These are phyloP conservation scores for Rhizoclosmatium globosum DNA, from an alignment of 192 early-diverging fungal genomes.

Conservation along the genomic window DNA sequence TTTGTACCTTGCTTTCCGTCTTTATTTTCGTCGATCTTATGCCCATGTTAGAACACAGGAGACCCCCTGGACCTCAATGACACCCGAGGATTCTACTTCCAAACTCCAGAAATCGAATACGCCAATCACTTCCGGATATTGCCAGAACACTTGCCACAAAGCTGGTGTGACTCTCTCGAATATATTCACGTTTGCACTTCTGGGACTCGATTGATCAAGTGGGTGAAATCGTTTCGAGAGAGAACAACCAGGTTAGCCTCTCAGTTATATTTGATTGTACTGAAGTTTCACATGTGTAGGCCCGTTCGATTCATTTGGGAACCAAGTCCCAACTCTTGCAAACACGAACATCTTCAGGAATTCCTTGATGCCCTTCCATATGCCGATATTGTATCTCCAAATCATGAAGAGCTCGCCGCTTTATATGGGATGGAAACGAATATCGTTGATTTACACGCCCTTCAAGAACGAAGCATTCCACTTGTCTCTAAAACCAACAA, in stretches of 20 bases:
- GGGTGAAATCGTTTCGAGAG: conserved; percentile 14
- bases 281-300: too few relatives aligned
- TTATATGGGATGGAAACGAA: background rate
- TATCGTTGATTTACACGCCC: background rate
- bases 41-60: background rate
- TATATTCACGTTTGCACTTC: conserved; percentile 30
- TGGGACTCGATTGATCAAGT: background rate
- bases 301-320: conserved; percentile 33
- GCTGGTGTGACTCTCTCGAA: conserved; percentile 21
- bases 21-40: too few relatives aligned
- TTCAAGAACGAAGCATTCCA: background rate
- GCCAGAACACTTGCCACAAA: conserved; percentile 8
- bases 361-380: background rate
- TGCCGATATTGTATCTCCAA: conserved; percentile 29
- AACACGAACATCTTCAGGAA: background rate
- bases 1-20: background rate
- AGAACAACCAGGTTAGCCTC: background rate
- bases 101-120: conserved; percentile 31
- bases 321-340: conserved; percentile 35
- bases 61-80: background rate
- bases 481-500: background rate
- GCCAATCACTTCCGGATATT: conserved; percentile 32
- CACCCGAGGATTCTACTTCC: conserved; percentile 11
- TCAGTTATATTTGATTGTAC: too few relatives aligned
- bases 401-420: conserved; percentile 31